phyloP scores from a whole-genome alignment of 2,329 filamentous ascomycete genomes.

The Cladophialophora yegresii region DNA sequence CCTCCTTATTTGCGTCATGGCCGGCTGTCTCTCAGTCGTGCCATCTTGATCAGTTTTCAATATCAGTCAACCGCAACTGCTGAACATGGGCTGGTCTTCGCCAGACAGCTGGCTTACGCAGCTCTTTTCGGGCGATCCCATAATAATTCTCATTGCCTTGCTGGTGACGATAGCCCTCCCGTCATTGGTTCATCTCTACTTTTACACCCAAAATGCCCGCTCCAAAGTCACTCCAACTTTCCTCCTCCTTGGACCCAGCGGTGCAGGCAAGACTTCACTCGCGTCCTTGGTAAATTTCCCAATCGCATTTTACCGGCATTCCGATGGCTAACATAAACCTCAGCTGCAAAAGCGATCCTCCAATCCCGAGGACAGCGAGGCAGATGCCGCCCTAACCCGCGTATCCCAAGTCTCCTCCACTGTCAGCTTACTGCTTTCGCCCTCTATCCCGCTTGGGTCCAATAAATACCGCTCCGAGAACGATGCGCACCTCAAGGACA shows the following conservation, averaged over 20 bases:
- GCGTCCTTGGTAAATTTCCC: conserved; percentile 63
- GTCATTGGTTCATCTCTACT: conserved; percentile 71
- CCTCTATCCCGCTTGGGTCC: conserved; percentile 55
- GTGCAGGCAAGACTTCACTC: conserved; percentile 83
- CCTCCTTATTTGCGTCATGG: conserved; percentile 17
- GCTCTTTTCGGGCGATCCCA: conserved; percentile 47
- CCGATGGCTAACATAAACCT: conserved; percentile 16
- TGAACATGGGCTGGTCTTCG: conserved; percentile 43
- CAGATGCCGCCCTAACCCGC: conserved; percentile 62
- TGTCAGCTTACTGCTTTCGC: conserved; percentile 59
- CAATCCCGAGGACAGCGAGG: conserved; percentile 52
- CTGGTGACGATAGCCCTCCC: conserved; percentile 73
- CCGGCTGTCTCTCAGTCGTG: not conserved
- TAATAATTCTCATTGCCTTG: conserved; percentile 64
- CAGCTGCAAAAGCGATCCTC: conserved; percentile 50
- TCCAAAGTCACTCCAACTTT: conserved; percentile 73
- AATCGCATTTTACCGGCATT: conserved; percentile 11
- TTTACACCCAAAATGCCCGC: conserved; percentile 65
- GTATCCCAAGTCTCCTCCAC: conserved; percentile 63
- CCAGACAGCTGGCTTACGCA: conserved; percentile 45
- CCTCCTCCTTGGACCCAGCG: conserved; percentile 77
- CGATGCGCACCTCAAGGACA: conserved; percentile 65
- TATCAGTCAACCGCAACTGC: conserved; percentile 1
- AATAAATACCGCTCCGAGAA: conserved; percentile 66
- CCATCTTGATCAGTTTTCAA: conserved; percentile 5